These are phyloP conservation scores for Candida sojae DNA, from an alignment of 1,139 yeast genomes.

Conservation along the genomic window DNA sequence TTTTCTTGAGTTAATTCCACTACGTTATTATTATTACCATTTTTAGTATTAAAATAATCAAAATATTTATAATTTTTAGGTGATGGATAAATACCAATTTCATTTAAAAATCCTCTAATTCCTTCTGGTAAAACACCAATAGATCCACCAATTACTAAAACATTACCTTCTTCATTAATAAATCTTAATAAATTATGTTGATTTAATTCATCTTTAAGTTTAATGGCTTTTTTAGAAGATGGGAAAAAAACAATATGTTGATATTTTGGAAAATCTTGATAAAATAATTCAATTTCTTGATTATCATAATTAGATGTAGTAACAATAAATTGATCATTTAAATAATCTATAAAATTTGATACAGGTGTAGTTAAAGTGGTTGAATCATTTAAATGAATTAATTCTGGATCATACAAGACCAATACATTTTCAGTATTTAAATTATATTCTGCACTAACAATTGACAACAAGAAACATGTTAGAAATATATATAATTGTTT, in stretches of 20 bases:
- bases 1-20: constrained; percentile 27
- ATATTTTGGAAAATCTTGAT: constrained; percentile 25
- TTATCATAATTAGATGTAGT: constrained; percentile 26
- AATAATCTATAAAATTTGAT: constrained; percentile 21
- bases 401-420: constrained; percentile 34
- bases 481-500: constrained; percentile 11
- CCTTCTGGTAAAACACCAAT: constrained; percentile 59
- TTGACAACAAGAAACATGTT: constrained; percentile 12
- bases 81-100: constrained; percentile 82
- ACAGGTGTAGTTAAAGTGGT: constrained; percentile 19
- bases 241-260: constrained; percentile 42
- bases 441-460: constrained; percentile 8
- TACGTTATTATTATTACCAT: constrained; percentile 20
- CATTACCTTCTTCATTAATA: constrained; percentile 69
- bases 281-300: constrained; percentile 23
- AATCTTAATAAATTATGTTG: constrained; percentile 46
- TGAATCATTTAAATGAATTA: constrained; percentile 23
- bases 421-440: constrained; percentile 22
- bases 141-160: constrained; percentile 60
- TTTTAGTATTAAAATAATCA: constrained; percentile 58
- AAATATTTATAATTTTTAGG: constrained; percentile 68
- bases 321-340: constrained; percentile 24
- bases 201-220: constrained; percentile 31
- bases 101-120: constrained; percentile 66
- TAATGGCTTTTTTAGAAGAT: constrained; percentile 35